Conservation (phyloP, 1,284 basidiomycete genomes). For the Cryptococcus deneoformans region DNA sequence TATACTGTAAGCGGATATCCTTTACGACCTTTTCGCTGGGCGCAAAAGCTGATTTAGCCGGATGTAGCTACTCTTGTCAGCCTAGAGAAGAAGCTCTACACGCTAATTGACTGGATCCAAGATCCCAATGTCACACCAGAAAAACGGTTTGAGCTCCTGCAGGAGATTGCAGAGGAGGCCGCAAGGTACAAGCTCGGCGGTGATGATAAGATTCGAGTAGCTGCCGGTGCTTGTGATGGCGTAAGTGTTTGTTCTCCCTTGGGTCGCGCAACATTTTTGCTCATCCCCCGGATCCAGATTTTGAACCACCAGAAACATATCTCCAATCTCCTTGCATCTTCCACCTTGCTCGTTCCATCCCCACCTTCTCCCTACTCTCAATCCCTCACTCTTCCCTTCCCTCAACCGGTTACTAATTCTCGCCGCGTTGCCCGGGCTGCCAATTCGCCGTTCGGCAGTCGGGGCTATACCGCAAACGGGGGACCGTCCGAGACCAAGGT, state of each 20-base stretch:
- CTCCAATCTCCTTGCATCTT: constrained; percentile 40
- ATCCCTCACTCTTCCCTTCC: constrained; percentile 59
- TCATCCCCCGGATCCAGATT: background rate
- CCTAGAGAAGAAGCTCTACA: constrained; percentile 72
- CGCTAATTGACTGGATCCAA: constrained; percentile 71
- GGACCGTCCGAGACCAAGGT: constrained; percentile 16
- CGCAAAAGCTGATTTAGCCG: constrained; percentile 23
- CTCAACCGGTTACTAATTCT: constrained; percentile 56
- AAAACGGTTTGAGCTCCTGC: constrained; percentile 77
- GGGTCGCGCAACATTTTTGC: background rate
- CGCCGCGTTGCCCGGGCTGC: constrained; percentile 36
- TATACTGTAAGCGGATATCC: constrained; percentile 61
- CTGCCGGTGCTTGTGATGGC: constrained; percentile 87
- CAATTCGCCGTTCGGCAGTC: constrained; percentile 38
- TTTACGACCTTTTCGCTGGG: too few relatives aligned
- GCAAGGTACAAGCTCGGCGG: constrained; percentile 77
- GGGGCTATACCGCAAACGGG: background rate
- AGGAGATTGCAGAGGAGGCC: constrained; percentile 92
- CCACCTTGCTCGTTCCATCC: constrained; percentile 52
- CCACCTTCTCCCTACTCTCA: constrained; percentile 55
- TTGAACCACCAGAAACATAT: constrained; percentile 55
- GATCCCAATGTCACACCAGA: constrained; percentile 65
- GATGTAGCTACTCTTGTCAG: constrained; percentile 66
- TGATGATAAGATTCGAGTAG: constrained; percentile 98
- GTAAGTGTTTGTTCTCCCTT: constrained; percentile 43